A percentile compares a stretch with the other conserved stretches of the same genome.
phyloP scores from a whole-genome alignment of 2,329 filamentous ascomycete genomes.

The Juglanconis oblonga region DNA sequence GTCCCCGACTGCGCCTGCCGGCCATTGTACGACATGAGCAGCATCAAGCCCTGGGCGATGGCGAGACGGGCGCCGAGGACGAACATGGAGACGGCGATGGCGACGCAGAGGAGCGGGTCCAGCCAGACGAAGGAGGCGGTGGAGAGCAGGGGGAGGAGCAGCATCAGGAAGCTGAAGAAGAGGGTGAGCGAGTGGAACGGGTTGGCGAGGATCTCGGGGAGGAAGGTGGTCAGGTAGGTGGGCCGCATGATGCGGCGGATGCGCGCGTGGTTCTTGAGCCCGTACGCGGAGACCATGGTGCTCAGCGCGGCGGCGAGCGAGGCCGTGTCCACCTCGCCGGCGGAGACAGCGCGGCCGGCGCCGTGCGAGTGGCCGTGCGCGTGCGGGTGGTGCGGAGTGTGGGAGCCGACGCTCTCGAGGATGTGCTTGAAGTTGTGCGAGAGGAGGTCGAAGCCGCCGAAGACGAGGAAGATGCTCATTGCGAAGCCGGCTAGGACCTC shows the following conservation, averaged over 20 bases:
- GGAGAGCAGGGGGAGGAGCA: conserved; percentile 77
- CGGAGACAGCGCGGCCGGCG: conserved; percentile 48
- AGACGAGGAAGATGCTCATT: conserved; percentile 93
- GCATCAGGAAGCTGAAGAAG: conserved; percentile 70
- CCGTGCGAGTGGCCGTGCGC: conserved; percentile 31
- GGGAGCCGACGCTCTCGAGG: conserved; percentile 69
- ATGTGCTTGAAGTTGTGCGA: conserved; percentile 91
- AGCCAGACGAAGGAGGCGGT: conserved; percentile 80
- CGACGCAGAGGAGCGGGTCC: conserved; percentile 75
- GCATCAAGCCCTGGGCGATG: conserved; percentile 84
- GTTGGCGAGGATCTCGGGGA: conserved; percentile 87
- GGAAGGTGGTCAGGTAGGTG: conserved; percentile 63
- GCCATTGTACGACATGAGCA: conserved; percentile 82
- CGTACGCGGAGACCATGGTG: conserved; percentile 82
- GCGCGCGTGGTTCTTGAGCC: conserved; percentile 83
- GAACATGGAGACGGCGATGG: conserved; percentile 87
- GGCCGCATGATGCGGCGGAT: conserved; percentile 91
- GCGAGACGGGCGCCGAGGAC: conserved; percentile 79
- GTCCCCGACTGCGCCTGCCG: conserved; percentile 19
- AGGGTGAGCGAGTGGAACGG: conserved; percentile 93
- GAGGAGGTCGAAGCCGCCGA: conserved; percentile 93
- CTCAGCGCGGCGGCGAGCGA: conserved; percentile 77
- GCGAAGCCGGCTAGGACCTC: conserved; percentile 95
- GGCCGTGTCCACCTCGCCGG: conserved; percentile 77
- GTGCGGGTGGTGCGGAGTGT: conserved; percentile 72